Conservation (phyloP, 1,284 basidiomycete species). For the Ustilago tritici region DNA sequence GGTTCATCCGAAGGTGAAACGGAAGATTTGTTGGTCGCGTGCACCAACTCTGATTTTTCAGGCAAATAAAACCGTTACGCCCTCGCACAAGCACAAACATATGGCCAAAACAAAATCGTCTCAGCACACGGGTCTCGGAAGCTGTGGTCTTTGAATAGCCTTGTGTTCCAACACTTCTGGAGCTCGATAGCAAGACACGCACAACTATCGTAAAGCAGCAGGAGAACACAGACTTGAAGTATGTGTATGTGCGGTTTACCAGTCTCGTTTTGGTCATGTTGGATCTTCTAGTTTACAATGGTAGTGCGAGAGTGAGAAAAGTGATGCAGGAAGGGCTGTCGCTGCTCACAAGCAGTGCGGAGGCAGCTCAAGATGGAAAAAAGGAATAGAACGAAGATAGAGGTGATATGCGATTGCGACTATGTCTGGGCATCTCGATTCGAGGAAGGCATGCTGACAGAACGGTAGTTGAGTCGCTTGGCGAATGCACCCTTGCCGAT, state of each 20-base stretch:
- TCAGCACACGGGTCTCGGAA: conserved; percentile 21
- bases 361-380: neutral
- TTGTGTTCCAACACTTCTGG: neutral
- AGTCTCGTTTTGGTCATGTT: conserved; percentile 3
- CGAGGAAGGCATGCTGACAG: conserved; percentile 26
- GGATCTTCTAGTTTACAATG: conserved; percentile 35
- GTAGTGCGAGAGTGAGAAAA: conserved; percentile 11
- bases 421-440: conserved; percentile 7
- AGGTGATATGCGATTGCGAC: neutral
- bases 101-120: neutral
- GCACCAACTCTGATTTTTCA: conserved; percentile 16
- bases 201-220: neutral
- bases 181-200: too few relatives aligned
- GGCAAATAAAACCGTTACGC: neutral
- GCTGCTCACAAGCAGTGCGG: neutral
- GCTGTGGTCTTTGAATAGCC: neutral
- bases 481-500: conserved; percentile 66
- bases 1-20: neutral
- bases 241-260: conserved; percentile 4
- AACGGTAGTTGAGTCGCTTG: conserved; percentile 56
- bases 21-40: conserved; percentile 32
- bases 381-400: neutral
- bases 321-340: neutral
- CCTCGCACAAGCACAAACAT: neutral
- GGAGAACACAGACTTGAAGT: neutral